A percentile compares a stretch with the other conserved stretches of the same genome.
These are phyloP conservation scores for Solanum habrochaites DNA, from an alignment of 257 asterid species.

Conservation along the genomic window DNA sequence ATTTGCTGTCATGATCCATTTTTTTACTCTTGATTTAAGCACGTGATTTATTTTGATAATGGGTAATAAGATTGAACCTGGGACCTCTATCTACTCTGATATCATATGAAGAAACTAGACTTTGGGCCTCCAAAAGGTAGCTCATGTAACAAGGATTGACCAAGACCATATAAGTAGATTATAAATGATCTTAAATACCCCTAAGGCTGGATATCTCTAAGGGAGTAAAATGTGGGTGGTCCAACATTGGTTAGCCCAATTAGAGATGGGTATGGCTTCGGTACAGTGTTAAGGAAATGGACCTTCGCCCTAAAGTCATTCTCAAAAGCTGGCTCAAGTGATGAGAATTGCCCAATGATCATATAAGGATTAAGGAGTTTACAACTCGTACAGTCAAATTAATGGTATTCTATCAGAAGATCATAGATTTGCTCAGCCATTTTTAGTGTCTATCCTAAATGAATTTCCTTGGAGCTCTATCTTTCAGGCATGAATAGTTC, in stretches of 20 bases:
- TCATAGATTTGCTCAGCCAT: background rate
- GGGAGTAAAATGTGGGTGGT: background rate
- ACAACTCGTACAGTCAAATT: background rate
- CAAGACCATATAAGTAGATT: background rate
- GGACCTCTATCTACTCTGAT: background rate
- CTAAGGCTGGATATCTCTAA: background rate
- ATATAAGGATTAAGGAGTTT: background rate
- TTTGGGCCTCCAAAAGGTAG: background rate
- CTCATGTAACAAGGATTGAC: background rate
- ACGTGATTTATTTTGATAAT: background rate
- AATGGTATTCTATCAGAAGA: background rate
- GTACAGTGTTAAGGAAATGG: background rate
- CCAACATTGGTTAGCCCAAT: background rate
- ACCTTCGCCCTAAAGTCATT: background rate
- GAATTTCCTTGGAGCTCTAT: background rate
- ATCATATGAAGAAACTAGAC: background rate
- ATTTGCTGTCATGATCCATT: background rate
- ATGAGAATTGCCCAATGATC: background rate
- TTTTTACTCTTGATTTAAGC: background rate
- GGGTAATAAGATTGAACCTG: background rate
- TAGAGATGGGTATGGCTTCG: background rate
- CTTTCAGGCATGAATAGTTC: background rate
- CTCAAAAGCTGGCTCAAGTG: background rate
- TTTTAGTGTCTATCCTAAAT: background rate
- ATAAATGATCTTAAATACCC: background rate